Conservation (phyloP, 805 yeast genomes). For the Millerozyma miso region DNA sequence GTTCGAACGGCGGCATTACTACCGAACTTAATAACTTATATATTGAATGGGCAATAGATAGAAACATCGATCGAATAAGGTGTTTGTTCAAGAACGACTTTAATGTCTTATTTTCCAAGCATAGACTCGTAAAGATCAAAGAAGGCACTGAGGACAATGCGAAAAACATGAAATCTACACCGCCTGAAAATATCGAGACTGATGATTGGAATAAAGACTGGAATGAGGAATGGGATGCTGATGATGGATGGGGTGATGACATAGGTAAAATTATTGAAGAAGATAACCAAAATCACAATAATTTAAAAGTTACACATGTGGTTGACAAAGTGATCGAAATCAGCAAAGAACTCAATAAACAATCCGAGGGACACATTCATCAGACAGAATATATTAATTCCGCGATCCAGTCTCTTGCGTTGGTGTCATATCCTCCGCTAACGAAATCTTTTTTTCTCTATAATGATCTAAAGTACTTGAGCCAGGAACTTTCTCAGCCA, state of each 20-base stretch:
- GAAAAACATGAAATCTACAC: background rate
- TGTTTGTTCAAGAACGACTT: conserved; percentile 14
- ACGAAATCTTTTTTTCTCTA: conserved; percentile 29
- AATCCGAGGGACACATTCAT: conserved; percentile 10
- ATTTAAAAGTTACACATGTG: conserved; percentile 17
- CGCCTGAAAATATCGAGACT: conserved; percentile 18
- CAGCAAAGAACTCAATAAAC: conserved; percentile 18
- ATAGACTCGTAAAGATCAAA: conserved; percentile 1
- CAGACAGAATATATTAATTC: conserved; percentile 15
- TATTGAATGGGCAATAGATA: conserved; percentile 28
- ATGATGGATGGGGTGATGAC: conserved; percentile 2
- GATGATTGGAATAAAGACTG: conserved; percentile 11
- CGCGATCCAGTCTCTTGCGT: conserved; percentile 27
- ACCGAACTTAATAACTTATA: conserved; percentile 25
- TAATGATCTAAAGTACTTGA: conserved; percentile 31
- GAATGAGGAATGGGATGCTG: conserved; percentile 29
- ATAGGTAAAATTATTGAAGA: background rate
- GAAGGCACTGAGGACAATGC: conserved; percentile 1
- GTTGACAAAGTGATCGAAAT: conserved; percentile 19
- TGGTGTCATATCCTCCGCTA: conserved; percentile 28
- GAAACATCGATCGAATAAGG: conserved; percentile 28
- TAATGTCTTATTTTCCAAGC: conserved; percentile 6
- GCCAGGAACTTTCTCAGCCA: conserved; percentile 7
- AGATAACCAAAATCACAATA: conserved; percentile 1
- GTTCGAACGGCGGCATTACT: conserved; percentile 12